Conservation (phyloP, 75 land plant species). For the Sequoia sempervirens region DNA sequence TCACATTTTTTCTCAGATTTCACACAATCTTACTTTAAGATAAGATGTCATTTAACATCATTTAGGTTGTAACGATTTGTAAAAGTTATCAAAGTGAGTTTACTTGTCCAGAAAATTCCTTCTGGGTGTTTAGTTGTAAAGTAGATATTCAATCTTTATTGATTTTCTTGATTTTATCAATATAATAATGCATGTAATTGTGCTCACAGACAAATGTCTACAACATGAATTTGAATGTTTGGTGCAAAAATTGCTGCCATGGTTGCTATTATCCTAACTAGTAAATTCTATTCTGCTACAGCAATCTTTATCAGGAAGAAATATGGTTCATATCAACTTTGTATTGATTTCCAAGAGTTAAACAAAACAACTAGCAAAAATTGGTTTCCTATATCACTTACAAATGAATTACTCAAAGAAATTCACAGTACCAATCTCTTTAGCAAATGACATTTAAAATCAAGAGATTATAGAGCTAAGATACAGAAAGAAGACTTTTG, state of each 20-base stretch:
- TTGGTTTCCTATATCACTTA: background rate
- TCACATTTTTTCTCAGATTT: too few relatives aligned
- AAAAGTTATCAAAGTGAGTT: background rate
- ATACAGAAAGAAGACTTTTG: background rate
- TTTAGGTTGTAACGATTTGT: too few relatives aligned
- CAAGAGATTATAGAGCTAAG: background rate
- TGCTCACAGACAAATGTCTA: background rate
- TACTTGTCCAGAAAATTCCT: background rate
- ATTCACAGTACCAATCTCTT: background rate
- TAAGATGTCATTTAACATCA: too few relatives aligned
- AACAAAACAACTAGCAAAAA: background rate
- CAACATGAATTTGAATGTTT: background rate
- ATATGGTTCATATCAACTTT: background rate
- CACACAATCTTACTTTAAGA: too few relatives aligned
- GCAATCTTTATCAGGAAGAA: background rate
- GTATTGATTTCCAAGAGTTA: background rate
- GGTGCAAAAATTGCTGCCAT: background rate
- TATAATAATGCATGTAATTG: background rate
- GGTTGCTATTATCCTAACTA: background rate
- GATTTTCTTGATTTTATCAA: background rate
- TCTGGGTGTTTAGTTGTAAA: background rate
- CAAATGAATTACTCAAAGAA: background rate
- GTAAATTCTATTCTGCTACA: background rate
- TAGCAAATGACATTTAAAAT: background rate
- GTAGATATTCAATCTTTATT: background rate